Evolutionary conservation across 2,329 filamentous ascomycete species (phyloP).

Genomic region (Colletotrichum magnum): DNA sequence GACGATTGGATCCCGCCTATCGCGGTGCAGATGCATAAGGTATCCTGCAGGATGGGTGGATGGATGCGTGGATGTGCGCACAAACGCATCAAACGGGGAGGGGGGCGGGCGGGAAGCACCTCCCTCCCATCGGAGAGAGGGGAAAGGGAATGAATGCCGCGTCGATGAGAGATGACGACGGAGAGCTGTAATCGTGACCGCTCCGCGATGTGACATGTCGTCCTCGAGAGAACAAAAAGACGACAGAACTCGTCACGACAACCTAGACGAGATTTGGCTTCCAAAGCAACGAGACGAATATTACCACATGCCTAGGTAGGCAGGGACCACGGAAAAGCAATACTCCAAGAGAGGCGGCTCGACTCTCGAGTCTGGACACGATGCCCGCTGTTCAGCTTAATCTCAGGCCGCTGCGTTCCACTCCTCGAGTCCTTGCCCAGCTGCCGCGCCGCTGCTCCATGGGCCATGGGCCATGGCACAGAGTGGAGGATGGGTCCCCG

Average conservation of each 20-base stretch:
- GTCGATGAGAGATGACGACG: constrained; percentile 14
- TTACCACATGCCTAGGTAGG: neutral
- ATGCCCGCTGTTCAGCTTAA: neutral
- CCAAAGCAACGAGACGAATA: neutral
- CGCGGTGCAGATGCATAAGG: constrained; percentile 36
- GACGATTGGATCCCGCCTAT: constrained; percentile 38
- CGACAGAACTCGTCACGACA: neutral
- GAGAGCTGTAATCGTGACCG: neutral
- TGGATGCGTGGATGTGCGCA: constrained; percentile 24
- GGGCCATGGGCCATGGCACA: neutral
- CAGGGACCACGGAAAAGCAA: neutral
- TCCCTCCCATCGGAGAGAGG: neutral
- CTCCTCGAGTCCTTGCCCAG: constrained; percentile 20
- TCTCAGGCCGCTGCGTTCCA: constrained; percentile 26
- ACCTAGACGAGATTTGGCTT: neutral
- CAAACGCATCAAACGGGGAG: constrained; percentile 30
- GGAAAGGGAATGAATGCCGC: neutral
- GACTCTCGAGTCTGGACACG: neutral
- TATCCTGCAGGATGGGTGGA: constrained; percentile 28
- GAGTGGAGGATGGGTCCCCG: constrained; percentile 34
- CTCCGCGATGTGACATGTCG: neutral
- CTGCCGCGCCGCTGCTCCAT: constrained; percentile 9
- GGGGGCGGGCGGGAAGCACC: constrained; percentile 15
- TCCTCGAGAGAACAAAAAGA: neutral
- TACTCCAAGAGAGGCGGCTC: neutral